phyloP scores from a whole-genome alignment of 2,329 filamentous ascomycete species.

The Phaeosphaeriaceae sp. region DNA sequence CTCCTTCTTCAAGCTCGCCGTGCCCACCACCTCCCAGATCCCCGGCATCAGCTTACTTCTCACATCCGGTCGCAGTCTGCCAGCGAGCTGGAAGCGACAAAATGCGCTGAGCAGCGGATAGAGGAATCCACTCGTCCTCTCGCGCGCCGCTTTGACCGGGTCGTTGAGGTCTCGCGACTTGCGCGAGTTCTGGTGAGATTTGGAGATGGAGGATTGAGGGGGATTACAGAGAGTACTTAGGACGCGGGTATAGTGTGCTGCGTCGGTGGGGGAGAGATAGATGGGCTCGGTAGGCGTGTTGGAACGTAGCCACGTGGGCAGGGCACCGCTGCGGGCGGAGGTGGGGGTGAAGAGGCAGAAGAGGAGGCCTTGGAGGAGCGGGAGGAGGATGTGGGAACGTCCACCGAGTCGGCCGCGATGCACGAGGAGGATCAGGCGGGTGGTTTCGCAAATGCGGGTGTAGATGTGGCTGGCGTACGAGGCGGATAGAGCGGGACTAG shows the following conservation, averaged over 20 bases:
- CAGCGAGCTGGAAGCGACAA: conserved; percentile 59
- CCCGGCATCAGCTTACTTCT: conserved; percentile 66
- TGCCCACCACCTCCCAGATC: conserved; percentile 50
- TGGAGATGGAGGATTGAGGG: conserved; percentile 62
- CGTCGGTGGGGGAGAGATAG: conserved; percentile 52
- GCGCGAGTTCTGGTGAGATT: conserved; percentile 42
- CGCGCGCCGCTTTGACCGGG: conserved; percentile 65
- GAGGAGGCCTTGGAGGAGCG: conserved; percentile 62
- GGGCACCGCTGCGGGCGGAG: conserved; percentile 30
- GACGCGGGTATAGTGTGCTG: conserved; percentile 60
- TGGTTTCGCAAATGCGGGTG: conserved; percentile 61
- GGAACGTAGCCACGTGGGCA: conserved; percentile 43
- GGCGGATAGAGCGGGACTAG: conserved; percentile 33
- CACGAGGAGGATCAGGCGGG: conserved; percentile 61
- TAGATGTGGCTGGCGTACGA: conserved; percentile 54
- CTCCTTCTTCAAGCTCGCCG: conserved; percentile 39
- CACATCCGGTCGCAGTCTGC: conserved; percentile 58
- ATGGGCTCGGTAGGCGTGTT: conserved; percentile 10
- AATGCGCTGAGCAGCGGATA: conserved; percentile 66
- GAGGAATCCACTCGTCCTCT: conserved; percentile 64
- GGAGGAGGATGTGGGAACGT: conserved; percentile 65
- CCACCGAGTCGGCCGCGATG: conserved; percentile 66
- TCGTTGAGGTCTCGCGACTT: conserved; percentile 59
- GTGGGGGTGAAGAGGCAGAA: conserved; percentile 62
- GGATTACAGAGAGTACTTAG: conserved; percentile 68